phyloP scores from a whole-genome alignment of 768 basidiomycete genomes.

The Asterophora lycoperdoides region DNA sequence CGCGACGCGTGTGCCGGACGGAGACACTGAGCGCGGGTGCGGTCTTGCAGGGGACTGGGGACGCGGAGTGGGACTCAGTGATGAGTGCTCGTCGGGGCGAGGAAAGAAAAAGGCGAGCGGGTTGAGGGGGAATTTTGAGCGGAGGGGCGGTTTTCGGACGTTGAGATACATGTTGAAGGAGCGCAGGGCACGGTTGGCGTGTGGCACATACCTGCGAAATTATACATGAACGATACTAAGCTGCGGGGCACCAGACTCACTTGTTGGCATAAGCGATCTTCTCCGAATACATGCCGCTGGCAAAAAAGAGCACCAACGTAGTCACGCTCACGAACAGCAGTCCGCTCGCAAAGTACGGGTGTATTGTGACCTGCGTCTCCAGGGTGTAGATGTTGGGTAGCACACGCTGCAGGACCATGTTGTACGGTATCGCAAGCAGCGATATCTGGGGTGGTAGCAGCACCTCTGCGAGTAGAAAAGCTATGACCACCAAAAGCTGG shows the following conservation, averaged over 20 bases:
- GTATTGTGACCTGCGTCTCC: slow-evolving; percentile 43
- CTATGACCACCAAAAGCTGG: slow-evolving; percentile 62
- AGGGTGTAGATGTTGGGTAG: slow-evolving; percentile 49
- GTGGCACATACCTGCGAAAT: slow-evolving; percentile 83
- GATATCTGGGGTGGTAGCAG: slow-evolving; percentile 60
- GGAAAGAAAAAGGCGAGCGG: slow-evolving; percentile 59
- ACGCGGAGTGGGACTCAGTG: slow-evolving; percentile 23
- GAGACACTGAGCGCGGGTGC: slow-evolving; percentile 26
- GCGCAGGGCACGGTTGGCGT: slow-evolving; percentile 87
- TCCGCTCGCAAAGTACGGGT: slow-evolving; percentile 75
- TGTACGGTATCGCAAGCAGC: slow-evolving; percentile 62
- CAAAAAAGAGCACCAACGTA: slow-evolving; percentile 91
- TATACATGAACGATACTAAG: background rate
- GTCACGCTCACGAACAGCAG: slow-evolving; percentile 85
- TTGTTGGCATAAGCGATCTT: slow-evolving; percentile 96
- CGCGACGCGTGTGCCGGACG: slow-evolving; percentile 34
- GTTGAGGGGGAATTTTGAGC: slow-evolving; percentile 53
- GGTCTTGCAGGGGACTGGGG: slow-evolving; percentile 35
- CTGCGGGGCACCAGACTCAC: slow-evolving; percentile 44
- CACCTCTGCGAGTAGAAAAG: slow-evolving; percentile 72
- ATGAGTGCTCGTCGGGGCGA: slow-evolving; percentile 30
- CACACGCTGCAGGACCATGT: slow-evolving; percentile 40
- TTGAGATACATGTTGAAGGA: slow-evolving; percentile 98
- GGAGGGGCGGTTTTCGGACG: slow-evolving; percentile 74
- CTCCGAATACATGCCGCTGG: slow-evolving; percentile 93